These are phyloP conservation scores for Solanum lycopersicoides DNA, from an alignment of 257 asterid species.

Conservation along the genomic window DNA sequence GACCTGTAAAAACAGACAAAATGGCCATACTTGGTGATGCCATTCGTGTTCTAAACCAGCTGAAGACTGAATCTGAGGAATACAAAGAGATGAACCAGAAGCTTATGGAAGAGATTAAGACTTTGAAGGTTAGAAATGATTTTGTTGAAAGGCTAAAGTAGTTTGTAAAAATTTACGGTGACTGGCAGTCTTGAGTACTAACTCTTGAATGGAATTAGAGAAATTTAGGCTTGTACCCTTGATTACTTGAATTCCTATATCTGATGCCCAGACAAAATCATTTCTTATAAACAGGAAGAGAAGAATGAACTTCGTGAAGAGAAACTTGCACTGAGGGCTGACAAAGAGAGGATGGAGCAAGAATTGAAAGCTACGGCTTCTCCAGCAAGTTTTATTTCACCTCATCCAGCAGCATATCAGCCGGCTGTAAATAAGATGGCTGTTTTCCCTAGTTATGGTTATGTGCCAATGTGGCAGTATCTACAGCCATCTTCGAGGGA, in stretches of 20 bases:
- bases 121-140: conserved; percentile 46
- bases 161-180: not conserved
- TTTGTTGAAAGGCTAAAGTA: not conserved
- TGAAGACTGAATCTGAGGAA: conserved; percentile 48
- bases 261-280: not conserved
- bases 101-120: conserved; percentile 63
- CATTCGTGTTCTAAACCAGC: conserved; percentile 44
- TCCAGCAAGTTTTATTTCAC: conserved; percentile 51
- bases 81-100: conserved; percentile 41
- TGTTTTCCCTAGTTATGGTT: conserved; percentile 58
- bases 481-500: conserved; percentile 56
- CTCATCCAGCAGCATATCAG: conserved; percentile 56
- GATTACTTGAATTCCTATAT: not conserved
- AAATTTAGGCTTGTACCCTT: not conserved
- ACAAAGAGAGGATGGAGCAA: conserved; percentile 70
- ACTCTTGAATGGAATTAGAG: not conserved
- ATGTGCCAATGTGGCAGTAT: conserved; percentile 86
- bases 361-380: conserved; percentile 44
- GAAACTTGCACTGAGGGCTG: conserved; percentile 60
- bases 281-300: conserved; percentile 40
- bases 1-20: conserved; percentile 66
- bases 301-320: conserved; percentile 84
- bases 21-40: conserved; percentile 66
- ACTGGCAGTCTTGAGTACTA: not conserved
- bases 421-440: conserved; percentile 54